Evolutionary conservation across 2,329 filamentous ascomycete genomes (phyloP), one percentile per base, ranked within the genome.

Genomic region (Tetracladium maxilliforme): DNA sequence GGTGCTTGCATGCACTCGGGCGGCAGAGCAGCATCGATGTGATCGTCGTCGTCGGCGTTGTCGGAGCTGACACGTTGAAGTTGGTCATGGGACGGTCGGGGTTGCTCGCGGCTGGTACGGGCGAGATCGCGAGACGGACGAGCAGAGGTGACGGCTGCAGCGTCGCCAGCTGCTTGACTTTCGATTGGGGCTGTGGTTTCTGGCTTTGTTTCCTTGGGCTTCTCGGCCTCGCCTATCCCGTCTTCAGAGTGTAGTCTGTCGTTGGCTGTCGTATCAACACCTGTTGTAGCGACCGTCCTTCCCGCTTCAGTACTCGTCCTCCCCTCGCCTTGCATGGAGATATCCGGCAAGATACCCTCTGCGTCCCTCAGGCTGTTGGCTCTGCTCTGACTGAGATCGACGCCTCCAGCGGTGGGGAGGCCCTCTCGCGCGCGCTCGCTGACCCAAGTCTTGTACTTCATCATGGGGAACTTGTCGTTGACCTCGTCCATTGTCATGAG

Each of bases 401-500:
- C 81, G 19, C 87, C 90, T 27, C 87, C 90, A 27, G 70, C 69
- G 7, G 83, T 78, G 4, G 87, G 75, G 23, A 95, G 57, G 6
- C 87, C 90, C 47, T 92, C 71, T 30, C 76, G 70, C 29, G 84
- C 84, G 30, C 87, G 75, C 28, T 71, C 71, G 6, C 80, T 75
- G 30, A 90, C 78, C 87, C 90, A 98, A 26, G 67, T 70, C 58
- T 98, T 95, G 66, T 98, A 98, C 52, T 95, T 95, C 39, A 73
- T 75, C 55, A 94, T 71, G 1, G 90, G 87, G 42, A 98, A 98
- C 39, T 92, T 82, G 38, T 92, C 84, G 47, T 98, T 95, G 34
- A 98, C 90, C 53, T 98, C 90, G 33, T 98, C 90, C 74, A 95
- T 94, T 3, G 80, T 81, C 90, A 98, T 95, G 38, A 98, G 54